Percentiles rank a stretch among this genome's conserved stretches.
Conservation (phyloP, 208 protist species). For the Wallacemonas sp. region DNA sequence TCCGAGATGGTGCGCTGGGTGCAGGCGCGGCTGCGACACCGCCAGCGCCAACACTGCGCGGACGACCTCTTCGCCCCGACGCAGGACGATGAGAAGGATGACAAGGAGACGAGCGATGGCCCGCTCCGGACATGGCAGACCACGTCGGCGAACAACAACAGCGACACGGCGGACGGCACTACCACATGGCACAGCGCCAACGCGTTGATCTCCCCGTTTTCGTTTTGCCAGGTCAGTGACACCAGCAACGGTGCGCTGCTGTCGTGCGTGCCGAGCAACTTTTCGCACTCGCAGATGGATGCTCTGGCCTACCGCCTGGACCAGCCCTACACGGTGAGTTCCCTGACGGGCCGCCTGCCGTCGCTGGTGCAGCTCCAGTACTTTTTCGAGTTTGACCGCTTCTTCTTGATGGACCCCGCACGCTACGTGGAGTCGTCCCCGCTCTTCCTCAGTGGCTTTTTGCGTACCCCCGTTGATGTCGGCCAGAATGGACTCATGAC, state of each 20-base stretch:
- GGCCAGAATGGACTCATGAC: conserved; percentile 37
- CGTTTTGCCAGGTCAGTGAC: too few species aligned
- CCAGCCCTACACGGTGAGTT: neutral
- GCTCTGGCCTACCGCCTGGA: too few species aligned
- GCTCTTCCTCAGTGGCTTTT: conserved; percentile 39
- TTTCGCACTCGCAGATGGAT: too few species aligned
- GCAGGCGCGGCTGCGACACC: neutral
- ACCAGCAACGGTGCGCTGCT: too few species aligned
- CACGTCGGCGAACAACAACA: neutral
- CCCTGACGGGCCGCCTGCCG: neutral
- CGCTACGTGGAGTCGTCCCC: conserved; percentile 43
- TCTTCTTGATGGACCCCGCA: conserved; percentile 39
- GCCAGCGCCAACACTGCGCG: neutral
- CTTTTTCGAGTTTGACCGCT: conserved; percentile 51
- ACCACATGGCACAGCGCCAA: too few species aligned
- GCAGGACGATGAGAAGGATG: too few species aligned
- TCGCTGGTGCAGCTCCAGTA: conserved; percentile 17
- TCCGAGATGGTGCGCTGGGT: neutral
- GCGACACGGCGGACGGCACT: too few species aligned
- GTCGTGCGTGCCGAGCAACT: too few species aligned
- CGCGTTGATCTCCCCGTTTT: too few species aligned
- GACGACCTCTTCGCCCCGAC: too few species aligned
- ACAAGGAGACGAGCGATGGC: neutral
- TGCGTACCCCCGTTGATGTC: conserved; percentile 28
- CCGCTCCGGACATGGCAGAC: too few species aligned